phyloP scores from a whole-genome alignment of 345 rosid species.

The Aquilaria yunnanensis region DNA sequence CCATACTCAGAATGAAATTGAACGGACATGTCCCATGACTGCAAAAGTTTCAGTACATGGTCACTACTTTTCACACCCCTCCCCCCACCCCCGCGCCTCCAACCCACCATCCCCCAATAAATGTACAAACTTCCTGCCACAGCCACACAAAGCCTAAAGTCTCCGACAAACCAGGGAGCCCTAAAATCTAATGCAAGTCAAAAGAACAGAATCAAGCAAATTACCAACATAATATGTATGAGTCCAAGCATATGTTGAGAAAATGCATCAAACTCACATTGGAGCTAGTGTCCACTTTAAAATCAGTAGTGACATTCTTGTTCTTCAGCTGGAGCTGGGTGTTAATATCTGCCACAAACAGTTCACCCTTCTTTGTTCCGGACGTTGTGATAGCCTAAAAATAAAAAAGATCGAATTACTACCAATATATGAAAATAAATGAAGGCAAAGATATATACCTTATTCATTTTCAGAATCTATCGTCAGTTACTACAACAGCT shows the following conservation, averaged over 20 bases:
- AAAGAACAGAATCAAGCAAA: too few species aligned
- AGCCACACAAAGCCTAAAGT: too few species aligned
- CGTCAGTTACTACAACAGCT: not conserved
- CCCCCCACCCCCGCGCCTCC: too few species aligned
- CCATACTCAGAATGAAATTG: not conserved
- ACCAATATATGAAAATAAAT: not conserved
- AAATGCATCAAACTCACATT: slow-evolving; percentile 40
- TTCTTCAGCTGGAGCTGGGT: slow-evolving; percentile 89
- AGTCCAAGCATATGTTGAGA: too few species aligned
- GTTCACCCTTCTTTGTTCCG: slow-evolving; percentile 73
- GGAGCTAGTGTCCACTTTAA: slow-evolving; percentile 86
- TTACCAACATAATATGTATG: too few species aligned
- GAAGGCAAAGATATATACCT: not conserved
- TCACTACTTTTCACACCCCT: too few species aligned
- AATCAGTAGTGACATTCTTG: slow-evolving; percentile 76
- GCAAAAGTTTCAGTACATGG: too few species aligned
- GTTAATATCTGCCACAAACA: slow-evolving; percentile 72
- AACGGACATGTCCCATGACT: too few species aligned
- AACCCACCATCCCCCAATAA: too few species aligned
- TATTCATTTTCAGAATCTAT: not conserved
- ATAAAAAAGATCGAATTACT: not conserved
- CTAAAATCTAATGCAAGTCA: too few species aligned
- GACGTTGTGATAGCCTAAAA: slow-evolving; percentile 65
- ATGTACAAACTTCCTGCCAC: too few species aligned
- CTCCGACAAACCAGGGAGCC: too few species aligned